Percentiles rank a stretch among this genome's conserved stretches.
phyloP scores from a whole-genome alignment of 2,329 filamentous ascomycete genomes.

The Colletotrichum lupini region DNA sequence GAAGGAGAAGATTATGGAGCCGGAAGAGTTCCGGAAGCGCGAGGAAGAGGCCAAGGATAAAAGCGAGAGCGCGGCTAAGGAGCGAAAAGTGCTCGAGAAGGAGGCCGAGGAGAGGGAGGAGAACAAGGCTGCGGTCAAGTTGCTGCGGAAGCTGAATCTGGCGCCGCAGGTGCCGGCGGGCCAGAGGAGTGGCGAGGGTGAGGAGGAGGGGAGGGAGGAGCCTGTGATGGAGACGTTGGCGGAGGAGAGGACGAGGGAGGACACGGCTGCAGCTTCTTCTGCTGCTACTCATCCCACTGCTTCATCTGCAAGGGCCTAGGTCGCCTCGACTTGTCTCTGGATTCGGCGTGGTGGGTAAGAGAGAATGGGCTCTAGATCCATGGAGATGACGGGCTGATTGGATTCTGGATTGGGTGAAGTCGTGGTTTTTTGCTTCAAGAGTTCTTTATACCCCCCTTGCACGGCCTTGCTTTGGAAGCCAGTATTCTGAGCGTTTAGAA shows the following conservation, averaged over 20 bases:
- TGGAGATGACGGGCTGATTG: not conserved
- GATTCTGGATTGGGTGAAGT: no score
- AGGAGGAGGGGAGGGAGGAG: conserved; percentile 26
- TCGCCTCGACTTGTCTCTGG: not conserved
- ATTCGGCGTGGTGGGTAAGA: not conserved
- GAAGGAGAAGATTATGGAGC: conserved; percentile 70
- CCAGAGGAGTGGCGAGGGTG: conserved; percentile 36
- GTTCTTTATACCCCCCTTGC: conserved; percentile 1
- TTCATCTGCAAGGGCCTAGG: not conserved
- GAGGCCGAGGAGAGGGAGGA: conserved; percentile 53
- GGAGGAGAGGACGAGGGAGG: conserved; percentile 25
- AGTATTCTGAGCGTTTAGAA: not conserved
- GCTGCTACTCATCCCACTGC: not conserved
- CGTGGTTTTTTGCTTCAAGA: not conserved
- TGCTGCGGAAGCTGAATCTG: conserved; percentile 55
- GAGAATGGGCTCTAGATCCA: not conserved
- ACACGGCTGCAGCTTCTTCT: not conserved
- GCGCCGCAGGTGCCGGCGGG: conserved; percentile 42
- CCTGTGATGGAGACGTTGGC: conserved; percentile 23
- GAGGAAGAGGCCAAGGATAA: conserved; percentile 71
- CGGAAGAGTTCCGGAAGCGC: conserved; percentile 65
- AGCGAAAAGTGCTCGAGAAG: conserved; percentile 56
- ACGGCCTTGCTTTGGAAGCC: not conserved
- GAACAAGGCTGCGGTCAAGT: conserved; percentile 40
- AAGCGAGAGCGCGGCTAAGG: conserved; percentile 67